Evolutionary conservation across 441 rosid genomes (phyloP).

Genomic region (Erodium texanum): DNA sequence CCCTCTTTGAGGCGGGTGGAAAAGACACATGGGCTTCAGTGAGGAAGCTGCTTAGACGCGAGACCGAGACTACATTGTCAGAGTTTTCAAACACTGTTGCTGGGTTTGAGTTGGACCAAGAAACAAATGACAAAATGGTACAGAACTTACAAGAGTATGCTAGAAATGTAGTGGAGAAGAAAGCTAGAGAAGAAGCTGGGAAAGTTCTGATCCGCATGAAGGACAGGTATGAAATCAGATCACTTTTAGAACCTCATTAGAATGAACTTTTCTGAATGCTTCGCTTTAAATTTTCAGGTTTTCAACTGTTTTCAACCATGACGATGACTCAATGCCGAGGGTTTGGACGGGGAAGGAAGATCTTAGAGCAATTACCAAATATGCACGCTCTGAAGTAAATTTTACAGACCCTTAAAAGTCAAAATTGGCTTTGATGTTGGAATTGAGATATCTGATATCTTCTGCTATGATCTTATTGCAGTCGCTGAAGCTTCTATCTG

Average conservation of each 20-base stretch:
- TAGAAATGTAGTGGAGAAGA: constrained; percentile 54
- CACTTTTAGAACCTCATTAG: neutral
- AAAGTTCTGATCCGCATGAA: constrained; percentile 66
- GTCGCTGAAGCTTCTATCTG: constrained; percentile 61
- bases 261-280: constrained; percentile 2
- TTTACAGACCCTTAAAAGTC: constrained; percentile 8
- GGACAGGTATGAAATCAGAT: constrained; percentile 37
- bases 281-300: constrained; percentile 42
- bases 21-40: constrained; percentile 60
- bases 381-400: constrained; percentile 62
- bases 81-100: constrained; percentile 39
- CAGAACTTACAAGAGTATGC: constrained; percentile 42
- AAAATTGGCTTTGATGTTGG: neutral
- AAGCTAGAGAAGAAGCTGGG: constrained; percentile 72
- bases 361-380: constrained; percentile 54
- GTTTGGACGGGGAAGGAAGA: constrained; percentile 87
- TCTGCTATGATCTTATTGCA: constrained; percentile 24
- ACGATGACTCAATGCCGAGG: constrained; percentile 61
- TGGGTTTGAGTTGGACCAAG: constrained; percentile 56
- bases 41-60: constrained; percentile 55
- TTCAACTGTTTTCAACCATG: constrained; percentile 60
- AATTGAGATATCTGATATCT: constrained; percentile 13
- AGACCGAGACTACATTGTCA: constrained; percentile 41
- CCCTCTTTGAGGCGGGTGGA: constrained; percentile 54
- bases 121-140: constrained; percentile 35